A percentile compares a stretch with the other conserved stretches of the same genome.
phyloP scores from a whole-genome alignment of 2,329 filamentous ascomycete genomes.

The Chalara sp. region DNA sequence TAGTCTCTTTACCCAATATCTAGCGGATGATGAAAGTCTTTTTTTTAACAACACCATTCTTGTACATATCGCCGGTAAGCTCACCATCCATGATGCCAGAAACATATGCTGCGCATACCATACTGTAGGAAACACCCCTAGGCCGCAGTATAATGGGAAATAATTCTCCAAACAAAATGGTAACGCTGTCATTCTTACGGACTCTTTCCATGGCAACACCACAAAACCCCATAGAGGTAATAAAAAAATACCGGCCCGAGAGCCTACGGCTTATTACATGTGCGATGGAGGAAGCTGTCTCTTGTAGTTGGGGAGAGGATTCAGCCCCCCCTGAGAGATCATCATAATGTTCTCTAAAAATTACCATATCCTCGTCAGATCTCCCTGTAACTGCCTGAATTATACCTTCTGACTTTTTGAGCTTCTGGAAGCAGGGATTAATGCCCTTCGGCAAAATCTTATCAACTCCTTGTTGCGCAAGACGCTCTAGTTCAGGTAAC shows the following conservation, averaged over 20 bases:
- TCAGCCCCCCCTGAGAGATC: neutral
- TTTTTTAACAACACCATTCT: neutral
- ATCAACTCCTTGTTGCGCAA: neutral
- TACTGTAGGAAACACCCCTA: neutral
- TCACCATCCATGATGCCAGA: conserved; percentile 1
- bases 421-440: neutral
- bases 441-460: neutral
- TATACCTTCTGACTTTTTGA: neutral
- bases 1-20: neutral
- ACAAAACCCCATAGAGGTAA: neutral
- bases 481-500: neutral
- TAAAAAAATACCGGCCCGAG: neutral
- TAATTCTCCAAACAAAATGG: neutral
- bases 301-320: neutral
- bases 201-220: neutral
- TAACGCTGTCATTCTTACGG: neutral
- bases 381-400: neutral
- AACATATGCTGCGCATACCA: neutral
- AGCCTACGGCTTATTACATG: neutral
- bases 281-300: no score
- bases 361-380: neutral
- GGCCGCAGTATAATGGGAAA: conserved; percentile 1
- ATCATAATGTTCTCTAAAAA: neutral
- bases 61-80: neutral
- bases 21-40: neutral